Base-by-base conservation (phyloP, 2,329 filamentous ascomycete species). In the Cladosporium cucumerinum region DNA sequence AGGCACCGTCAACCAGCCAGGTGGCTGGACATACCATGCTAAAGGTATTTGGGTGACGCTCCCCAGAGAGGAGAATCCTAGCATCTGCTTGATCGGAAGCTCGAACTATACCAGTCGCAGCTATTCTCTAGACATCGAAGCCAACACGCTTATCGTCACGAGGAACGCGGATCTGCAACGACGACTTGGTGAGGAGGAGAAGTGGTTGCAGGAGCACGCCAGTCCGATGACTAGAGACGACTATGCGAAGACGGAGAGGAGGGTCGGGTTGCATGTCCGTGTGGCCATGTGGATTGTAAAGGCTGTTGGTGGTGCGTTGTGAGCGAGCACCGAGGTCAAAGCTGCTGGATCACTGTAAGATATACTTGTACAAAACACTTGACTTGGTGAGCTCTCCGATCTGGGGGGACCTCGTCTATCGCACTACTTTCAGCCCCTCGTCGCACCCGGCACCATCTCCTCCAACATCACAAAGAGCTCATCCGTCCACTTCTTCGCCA, bases 11-110 rank as follows among this genome's bases (percentile, higher is more conserved):
- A 90, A 90, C 21, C 85, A 92, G 71, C 87, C 90, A 0, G 91
- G 83, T 1, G 94, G 92, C 0, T 99, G 96, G 95, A 97, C 94
- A 0, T 99, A 99, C 77, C 95, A 99, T 73, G 95, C 95, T 57
- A 99, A 99, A 78, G 95, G 95, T 0, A 82, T 98, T 2, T 98
- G 94, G 94, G 84, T 97, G 28, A 92, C 91, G 0, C 82, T 94
- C 63, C 86, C 89, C 0, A 46, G 79, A 74, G 43, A 89, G 55
- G 77, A 82, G 39, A 80, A 87, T 46, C 93, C 93, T 0, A 88
- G 89, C 57, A 82, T 98, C 63, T 96, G 89, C 34, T 83, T 98
- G 21, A 86, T 99, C 0, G 95, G 95, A 1, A 96, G 91, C 74
- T 95, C 90, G 11, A 99, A 99, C 75, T 99, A 98, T 78, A 99